A percentile compares a stretch with the other conserved stretches of the same genome.
These are phyloP conservation scores for Aspergillus alliaceus DNA, from an alignment of 2,329 filamentous ascomycete species.

Conservation along the genomic window DNA sequence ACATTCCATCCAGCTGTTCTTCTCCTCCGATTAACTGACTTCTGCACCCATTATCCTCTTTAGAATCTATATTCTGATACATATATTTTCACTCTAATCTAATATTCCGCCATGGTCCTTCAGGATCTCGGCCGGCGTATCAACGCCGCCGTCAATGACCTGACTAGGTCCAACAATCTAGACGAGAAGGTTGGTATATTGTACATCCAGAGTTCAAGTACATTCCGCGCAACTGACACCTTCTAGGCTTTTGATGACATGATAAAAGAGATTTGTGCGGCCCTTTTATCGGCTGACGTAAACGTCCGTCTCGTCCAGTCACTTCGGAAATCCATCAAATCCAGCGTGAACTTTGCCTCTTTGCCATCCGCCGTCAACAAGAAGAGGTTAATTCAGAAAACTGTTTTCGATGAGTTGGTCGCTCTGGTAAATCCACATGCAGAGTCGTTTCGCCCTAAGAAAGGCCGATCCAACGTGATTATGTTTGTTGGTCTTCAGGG, in stretches of 20 bases:
- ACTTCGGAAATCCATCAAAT: slow-evolving; percentile 89
- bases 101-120: slow-evolving; percentile 73
- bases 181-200: slow-evolving; percentile 78
- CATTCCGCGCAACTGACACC: background rate
- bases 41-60: background rate
- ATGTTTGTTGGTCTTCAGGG: slow-evolving; percentile 99
- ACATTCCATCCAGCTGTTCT: slow-evolving; percentile 7
- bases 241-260: slow-evolving; percentile 87
- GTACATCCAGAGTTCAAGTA: slow-evolving; percentile 8
- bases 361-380: slow-evolving; percentile 91
- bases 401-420: slow-evolving; percentile 95
- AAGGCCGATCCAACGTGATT: slow-evolving; percentile 93
- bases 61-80: background rate
- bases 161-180: slow-evolving; percentile 87
- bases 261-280: slow-evolving; percentile 97
- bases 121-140: slow-evolving; percentile 98
- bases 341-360: slow-evolving; percentile 91
- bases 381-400: slow-evolving; percentile 96
- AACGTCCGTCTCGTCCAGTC: slow-evolving; percentile 91
- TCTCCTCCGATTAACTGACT: background rate
- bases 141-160: slow-evolving; percentile 90
- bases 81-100: background rate
- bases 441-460: slow-evolving; percentile 94
- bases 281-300: slow-evolving; percentile 93
- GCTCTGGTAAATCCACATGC: slow-evolving; percentile 93